phyloP scores from a whole-genome alignment of 202 grass and related monocot genomes.

The Musa balbisiana region DNA sequence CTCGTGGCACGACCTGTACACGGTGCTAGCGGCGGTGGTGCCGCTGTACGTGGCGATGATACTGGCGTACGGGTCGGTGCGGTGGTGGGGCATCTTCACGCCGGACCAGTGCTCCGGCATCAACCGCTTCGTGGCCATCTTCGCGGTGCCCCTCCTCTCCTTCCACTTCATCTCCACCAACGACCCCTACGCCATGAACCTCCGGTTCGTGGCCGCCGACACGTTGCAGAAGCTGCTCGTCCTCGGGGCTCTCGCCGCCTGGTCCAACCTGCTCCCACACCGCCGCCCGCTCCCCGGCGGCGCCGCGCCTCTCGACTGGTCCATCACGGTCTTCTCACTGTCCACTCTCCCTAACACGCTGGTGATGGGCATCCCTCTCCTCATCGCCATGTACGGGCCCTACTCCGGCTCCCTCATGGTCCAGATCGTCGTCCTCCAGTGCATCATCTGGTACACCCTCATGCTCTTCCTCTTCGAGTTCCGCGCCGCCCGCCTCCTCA shows the following conservation, averaged over 20 bases:
- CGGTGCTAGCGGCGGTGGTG: constrained; percentile 72
- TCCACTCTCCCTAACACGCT: constrained; percentile 88
- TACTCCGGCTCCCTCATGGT: constrained; percentile 83
- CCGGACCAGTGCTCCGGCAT: constrained; percentile 97
- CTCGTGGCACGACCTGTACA: constrained; percentile 58
- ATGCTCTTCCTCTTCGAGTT: constrained; percentile 90
- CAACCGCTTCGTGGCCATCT: constrained; percentile 95
- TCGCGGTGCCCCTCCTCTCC: constrained; percentile 88
- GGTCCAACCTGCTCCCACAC: constrained; percentile 38
- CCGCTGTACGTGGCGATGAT: constrained; percentile 95
- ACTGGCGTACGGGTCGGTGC: constrained; percentile 80
- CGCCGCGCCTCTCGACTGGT: constrained; percentile 59
- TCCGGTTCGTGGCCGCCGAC: constrained; percentile 85
- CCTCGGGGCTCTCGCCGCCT: constrained; percentile 44
- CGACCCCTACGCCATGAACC: constrained; percentile 81
- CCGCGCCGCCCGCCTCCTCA: constrained; percentile 70
- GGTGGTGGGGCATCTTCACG: constrained; percentile 89
- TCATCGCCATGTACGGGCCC: constrained; percentile 85
- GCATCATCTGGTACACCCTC: constrained; percentile 99
- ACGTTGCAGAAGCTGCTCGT: constrained; percentile 90
- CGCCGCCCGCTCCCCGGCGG: neutral
- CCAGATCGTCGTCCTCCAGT: constrained; percentile 84
- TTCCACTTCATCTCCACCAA: constrained; percentile 99
- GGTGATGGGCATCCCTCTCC: constrained; percentile 94
- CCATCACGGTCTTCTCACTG: constrained; percentile 84